Evolutionary conservation across 495 filamentous ascomycete species (phyloP).

Genomic region (Neurospora discreta): DNA sequence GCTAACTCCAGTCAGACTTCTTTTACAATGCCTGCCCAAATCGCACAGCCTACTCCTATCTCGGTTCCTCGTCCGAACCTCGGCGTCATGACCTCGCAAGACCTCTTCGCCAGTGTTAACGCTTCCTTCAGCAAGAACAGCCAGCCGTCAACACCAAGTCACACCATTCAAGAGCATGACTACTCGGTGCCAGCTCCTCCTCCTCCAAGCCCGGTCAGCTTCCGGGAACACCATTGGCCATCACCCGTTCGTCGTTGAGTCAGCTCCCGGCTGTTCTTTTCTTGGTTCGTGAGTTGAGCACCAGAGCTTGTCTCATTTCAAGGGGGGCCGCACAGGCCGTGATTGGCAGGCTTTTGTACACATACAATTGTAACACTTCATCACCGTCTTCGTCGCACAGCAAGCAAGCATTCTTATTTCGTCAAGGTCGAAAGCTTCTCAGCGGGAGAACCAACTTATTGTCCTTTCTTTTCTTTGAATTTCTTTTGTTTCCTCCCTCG

Average conservation of each 20-base stretch:
- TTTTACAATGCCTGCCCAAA: slow-evolving; percentile 35
- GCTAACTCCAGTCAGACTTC: not conserved
- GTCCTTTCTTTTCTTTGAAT: not conserved
- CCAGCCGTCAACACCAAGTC: slow-evolving; percentile 28
- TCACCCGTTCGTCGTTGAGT: slow-evolving; percentile 17
- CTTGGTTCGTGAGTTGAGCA: not conserved
- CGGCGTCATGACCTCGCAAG: slow-evolving; percentile 26
- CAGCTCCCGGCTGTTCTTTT: not conserved
- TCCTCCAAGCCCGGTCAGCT: slow-evolving; percentile 39
- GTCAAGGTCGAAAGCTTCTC: not conserved
- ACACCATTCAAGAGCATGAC: slow-evolving; percentile 36
- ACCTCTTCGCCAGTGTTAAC: slow-evolving; percentile 37
- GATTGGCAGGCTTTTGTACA: not conserved
- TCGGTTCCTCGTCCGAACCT: slow-evolving; percentile 28
- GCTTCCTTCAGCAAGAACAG: slow-evolving; percentile 30
- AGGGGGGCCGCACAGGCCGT: not conserved
- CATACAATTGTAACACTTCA: not conserved
- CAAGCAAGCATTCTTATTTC: not conserved
- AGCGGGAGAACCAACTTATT: not conserved
- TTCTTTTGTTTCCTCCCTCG: not conserved
- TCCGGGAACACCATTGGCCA: slow-evolving; percentile 33
- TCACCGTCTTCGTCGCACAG: not conserved
- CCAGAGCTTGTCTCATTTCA: not conserved
- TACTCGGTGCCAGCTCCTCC: slow-evolving; percentile 40
- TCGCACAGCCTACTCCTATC: slow-evolving; percentile 34